Percentiles rank a stretch among this genome's conserved stretches.
Evolutionary conservation across 306 rosid species (phyloP).

Genomic region (Vigna radiata): DNA sequence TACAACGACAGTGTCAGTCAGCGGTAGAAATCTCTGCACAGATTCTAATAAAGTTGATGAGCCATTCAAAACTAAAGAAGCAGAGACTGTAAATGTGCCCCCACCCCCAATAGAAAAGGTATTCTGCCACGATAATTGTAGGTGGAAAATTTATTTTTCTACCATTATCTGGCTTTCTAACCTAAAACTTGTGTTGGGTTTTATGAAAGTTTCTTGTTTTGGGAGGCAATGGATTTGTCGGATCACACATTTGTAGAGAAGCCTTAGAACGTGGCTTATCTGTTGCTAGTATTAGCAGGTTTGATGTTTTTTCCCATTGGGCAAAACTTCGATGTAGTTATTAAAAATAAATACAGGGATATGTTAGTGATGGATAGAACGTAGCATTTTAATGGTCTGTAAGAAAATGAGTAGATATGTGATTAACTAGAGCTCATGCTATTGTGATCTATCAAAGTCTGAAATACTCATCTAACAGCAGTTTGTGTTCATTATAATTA

Average conservation of each 20-base stretch:
- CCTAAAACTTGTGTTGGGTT: slow-evolving; percentile 37
- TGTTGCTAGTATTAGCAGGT: slow-evolving; percentile 95
- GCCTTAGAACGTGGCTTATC: slow-evolving; percentile 78
- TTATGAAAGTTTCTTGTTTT: slow-evolving; percentile 80
- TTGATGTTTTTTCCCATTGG: background rate
- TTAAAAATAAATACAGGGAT: slow-evolving; percentile 48
- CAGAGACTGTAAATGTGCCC: slow-evolving; percentile 79
- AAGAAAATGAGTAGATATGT: background rate
- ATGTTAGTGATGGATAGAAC: slow-evolving; percentile 39
- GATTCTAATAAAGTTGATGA: slow-evolving; percentile 77
- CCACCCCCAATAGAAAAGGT: slow-evolving; percentile 95
- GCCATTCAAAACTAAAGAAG: slow-evolving; percentile 82
- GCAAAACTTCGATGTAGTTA: too few relatives aligned
- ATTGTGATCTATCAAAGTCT: too few relatives aligned
- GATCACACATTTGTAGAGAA: slow-evolving; percentile 87
- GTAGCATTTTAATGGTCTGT: slow-evolving; percentile 1
- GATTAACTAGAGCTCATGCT: background rate
- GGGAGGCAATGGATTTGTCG: slow-evolving; percentile 99
- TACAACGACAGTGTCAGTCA: slow-evolving; percentile 54
- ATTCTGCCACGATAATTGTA: slow-evolving; percentile 3
- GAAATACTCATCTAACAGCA: too few relatives aligned
- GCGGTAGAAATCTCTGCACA: slow-evolving; percentile 63
- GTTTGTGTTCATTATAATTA: too few relatives aligned
- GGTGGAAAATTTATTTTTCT: background rate
- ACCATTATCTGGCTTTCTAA: background rate